Base-by-base conservation (phyloP, 2,329 filamentous ascomycete species). In the Fusarium ramigenum region DNA sequence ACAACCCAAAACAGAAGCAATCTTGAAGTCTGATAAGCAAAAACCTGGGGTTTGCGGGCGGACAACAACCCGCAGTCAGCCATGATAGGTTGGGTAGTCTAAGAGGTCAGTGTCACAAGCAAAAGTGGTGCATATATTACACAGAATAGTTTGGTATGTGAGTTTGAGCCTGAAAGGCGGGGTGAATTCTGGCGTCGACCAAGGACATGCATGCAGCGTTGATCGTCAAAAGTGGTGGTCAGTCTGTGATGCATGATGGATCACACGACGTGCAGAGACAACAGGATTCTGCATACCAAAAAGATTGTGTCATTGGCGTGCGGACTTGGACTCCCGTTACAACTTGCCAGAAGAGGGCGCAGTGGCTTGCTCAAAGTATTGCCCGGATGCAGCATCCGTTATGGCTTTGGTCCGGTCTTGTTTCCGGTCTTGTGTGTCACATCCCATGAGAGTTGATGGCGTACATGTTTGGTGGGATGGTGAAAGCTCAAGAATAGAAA, bases 221-320 rank as follows among this genome's bases (percentile, higher is more conserved):
- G 61, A 65, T 69, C 28, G 52, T n/a, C 44, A 44, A 21, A 28
- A 23, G 43, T 36, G 49, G 42, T 59, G 46, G 19, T 18, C 37
- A 44, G 46, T 62, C 43, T 37, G 39, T 3, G 30, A 23, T 42
- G 47, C 36, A 60, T 71, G 34, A 28, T 40, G 16, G 36, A 70
- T 70, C 62, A 69, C 64, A 44, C 60, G 50, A 60, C 52, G 30
- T 66, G 53, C 15, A 60, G 30, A 52, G 39, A 70, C 52, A 23
- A 47, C 63, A 47, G 34, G 42, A 54, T 47, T 68, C 49, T 46
- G 28, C 34, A 32, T 19, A 54, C 46, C 10, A 39, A 39, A 46
- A 30, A 23, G 19, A 40, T 30, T 34, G 34, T 47, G 42, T 68
- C 43, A 59, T 34, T 18, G 16, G 52, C 19, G 25, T 12, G 12